phyloP scores from a whole-genome alignment of 352 stramenopile species.

The Phytopythium chamaehyphon region DNA sequence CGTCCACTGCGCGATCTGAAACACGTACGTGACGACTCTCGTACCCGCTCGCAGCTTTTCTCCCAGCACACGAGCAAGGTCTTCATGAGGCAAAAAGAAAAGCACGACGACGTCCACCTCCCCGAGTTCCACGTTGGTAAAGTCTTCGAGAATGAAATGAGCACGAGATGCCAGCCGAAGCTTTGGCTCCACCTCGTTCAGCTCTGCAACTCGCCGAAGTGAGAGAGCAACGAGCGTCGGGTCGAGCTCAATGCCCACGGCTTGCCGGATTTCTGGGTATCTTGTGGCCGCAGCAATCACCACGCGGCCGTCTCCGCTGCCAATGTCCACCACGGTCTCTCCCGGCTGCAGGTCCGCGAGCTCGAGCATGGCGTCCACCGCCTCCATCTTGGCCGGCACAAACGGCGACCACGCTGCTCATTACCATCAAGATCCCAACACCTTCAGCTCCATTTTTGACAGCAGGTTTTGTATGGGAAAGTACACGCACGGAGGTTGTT shows the following conservation, averaged over 20 bases:
- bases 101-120: constrained; percentile 47
- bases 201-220: constrained; percentile 9
- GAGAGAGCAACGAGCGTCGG: constrained; percentile 43
- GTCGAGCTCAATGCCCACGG: constrained; percentile 56
- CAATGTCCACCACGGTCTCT: constrained; percentile 59
- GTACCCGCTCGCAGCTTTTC: constrained; percentile 34
- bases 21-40: constrained; percentile 65
- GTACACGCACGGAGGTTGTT: constrained; percentile 45
- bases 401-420: constrained; percentile 62
- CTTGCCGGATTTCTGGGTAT: constrained; percentile 17
- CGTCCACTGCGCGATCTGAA: constrained; percentile 53
- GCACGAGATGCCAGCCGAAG: constrained; percentile 14
- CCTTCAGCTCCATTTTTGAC: constrained; percentile 3
- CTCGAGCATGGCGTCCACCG: constrained; percentile 44
- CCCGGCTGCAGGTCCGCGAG: constrained; percentile 29
- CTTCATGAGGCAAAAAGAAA: constrained; percentile 60
- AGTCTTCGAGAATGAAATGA: constrained; percentile 48
- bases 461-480: too few relatives aligned
- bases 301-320: constrained; percentile 59
- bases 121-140: constrained; percentile 38
- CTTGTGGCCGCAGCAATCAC: constrained; percentile 32
- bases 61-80: constrained; percentile 31
- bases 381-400: constrained; percentile 54
- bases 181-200: constrained; percentile 5
- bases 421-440: background rate